phyloP scores from a whole-genome alignment of 805 yeast genomes.

The Lipomyces sp. region DNA sequence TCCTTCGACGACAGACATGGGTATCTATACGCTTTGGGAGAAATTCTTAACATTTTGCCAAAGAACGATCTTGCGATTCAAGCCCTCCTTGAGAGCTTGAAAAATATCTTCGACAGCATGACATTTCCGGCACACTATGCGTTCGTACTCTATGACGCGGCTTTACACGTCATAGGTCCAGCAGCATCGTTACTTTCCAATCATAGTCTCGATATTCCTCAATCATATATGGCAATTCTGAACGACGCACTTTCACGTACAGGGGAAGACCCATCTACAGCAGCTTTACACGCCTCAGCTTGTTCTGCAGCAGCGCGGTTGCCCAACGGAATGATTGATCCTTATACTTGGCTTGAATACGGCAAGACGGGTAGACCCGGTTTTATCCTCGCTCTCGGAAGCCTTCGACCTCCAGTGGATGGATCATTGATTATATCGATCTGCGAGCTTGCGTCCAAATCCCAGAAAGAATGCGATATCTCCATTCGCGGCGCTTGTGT shows the following conservation, averaged over 20 bases:
- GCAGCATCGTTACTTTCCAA: neutral
- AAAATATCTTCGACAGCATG: slow-evolving; percentile 12
- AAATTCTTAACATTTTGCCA: slow-evolving; percentile 19
- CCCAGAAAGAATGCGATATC: slow-evolving; percentile 12
- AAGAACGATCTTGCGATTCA: neutral
- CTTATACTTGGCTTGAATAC: slow-evolving; percentile 6
- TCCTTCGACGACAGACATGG: slow-evolving; percentile 40
- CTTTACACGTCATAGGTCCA: slow-evolving; percentile 24
- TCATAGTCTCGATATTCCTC: slow-evolving; percentile 43
- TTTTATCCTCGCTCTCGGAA: slow-evolving; percentile 21
- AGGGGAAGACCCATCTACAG: slow-evolving; percentile 20
- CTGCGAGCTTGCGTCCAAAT: slow-evolving; percentile 14
- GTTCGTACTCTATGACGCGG: slow-evolving; percentile 22
- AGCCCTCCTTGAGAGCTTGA: slow-evolving; percentile 1
- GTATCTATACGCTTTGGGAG: slow-evolving; percentile 39
- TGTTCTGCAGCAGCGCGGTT: slow-evolving; percentile 11
- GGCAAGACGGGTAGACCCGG: slow-evolving; percentile 25
- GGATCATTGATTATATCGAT: slow-evolving; percentile 3
- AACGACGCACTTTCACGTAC: slow-evolving; percentile 23
- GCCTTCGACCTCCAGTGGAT: neutral
- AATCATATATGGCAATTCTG: slow-evolving; percentile 41
- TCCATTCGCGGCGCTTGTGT: slow-evolving; percentile 13
- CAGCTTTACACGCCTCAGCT: slow-evolving; percentile 12
- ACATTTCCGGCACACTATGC: slow-evolving; percentile 23
- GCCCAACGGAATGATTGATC: slow-evolving; percentile 4